A percentile compares a stretch with the other conserved stretches of the same genome.
These are phyloP conservation scores for Secale cereale DNA, from an alignment of 176 grass and related monocot genomes.

Conservation along the genomic window DNA sequence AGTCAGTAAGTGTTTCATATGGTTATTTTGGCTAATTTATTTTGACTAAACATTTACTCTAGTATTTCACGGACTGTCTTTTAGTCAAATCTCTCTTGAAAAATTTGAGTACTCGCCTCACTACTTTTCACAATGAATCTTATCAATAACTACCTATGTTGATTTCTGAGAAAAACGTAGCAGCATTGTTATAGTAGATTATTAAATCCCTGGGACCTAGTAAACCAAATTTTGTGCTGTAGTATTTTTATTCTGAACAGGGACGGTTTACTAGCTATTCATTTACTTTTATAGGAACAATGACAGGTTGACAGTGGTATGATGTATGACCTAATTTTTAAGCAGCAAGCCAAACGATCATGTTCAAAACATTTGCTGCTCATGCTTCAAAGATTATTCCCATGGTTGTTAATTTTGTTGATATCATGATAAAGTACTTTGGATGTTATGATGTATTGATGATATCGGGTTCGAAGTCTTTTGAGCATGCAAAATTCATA, in stretches of 20 bases:
- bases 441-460: not conserved
- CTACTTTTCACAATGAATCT: not conserved
- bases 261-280: not conserved
- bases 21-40: slow-evolving; percentile 12
- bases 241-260: not conserved
- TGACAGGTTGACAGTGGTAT: not conserved
- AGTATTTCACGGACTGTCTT: not conserved
- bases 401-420: not conserved
- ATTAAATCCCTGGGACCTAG: not conserved
- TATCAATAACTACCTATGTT: not conserved
- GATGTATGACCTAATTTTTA: not conserved
- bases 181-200: not conserved
- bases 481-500: not conserved
- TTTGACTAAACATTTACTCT: not conserved
- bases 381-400: not conserved
- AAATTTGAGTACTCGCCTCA: not conserved
- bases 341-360: slow-evolving; percentile 9
- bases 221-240: not conserved
- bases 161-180: not conserved
- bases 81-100: not conserved
- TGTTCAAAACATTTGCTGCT: not conserved
- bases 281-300: not conserved
- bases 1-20: slow-evolving; percentile 61
- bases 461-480: not conserved
- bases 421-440: not conserved